Evolutionary conservation across 139 green algal genomes (phyloP).

Genomic region (Picocystis salinarum): DNA sequence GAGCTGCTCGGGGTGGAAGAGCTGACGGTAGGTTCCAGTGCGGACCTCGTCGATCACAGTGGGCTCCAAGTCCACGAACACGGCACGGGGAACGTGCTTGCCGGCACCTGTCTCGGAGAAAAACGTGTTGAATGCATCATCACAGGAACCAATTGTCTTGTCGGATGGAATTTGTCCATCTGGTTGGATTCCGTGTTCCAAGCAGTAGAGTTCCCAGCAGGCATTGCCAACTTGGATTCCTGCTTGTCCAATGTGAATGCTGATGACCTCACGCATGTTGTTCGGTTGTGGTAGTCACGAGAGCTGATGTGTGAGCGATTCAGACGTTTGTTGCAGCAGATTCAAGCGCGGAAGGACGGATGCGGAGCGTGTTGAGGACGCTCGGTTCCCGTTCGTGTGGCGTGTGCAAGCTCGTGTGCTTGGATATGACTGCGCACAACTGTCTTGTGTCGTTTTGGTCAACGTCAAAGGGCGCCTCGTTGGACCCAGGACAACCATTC

Average conservation of each 20-base stretch:
- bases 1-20: slow-evolving; percentile 42
- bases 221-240: slow-evolving; percentile 34
- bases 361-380: no score
- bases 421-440: no score
- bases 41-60: slow-evolving; percentile 41
- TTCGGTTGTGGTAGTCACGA: no score
- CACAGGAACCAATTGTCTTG: slow-evolving; percentile 47
- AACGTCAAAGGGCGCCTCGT: no score
- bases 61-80: slow-evolving; percentile 38
- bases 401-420: no score
- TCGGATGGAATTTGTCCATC: slow-evolving; percentile 90
- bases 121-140: slow-evolving; percentile 45
- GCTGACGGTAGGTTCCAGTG: slow-evolving; percentile 34
- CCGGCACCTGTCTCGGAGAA: slow-evolving; percentile 39
- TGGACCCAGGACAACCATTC: no score
- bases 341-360: no score
- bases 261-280: slow-evolving; percentile 97
- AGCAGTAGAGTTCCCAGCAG: slow-evolving; percentile 14
- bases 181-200: slow-evolving; percentile 11
- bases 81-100: slow-evolving; percentile 31
- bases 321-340: no score
- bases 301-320: no score
- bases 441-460: no score
- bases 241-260: slow-evolving; percentile 86
- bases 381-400: no score